Percentiles rank a stretch among this genome's conserved stretches.
Conservation (phyloP, 1,139 yeast species). For the Arxiozyma telluris region DNA sequence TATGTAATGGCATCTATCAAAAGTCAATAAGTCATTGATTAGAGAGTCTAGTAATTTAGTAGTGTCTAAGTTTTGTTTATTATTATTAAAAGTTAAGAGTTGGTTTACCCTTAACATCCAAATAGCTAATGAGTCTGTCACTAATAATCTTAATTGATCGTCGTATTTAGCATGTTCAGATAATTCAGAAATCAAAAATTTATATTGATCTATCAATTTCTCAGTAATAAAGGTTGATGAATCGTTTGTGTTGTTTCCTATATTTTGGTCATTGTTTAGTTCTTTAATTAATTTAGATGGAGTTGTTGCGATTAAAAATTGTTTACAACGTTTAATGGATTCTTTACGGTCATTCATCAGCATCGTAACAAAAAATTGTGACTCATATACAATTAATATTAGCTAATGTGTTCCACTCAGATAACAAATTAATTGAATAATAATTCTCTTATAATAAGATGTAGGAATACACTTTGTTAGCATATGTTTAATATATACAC, state of each 20-base stretch:
- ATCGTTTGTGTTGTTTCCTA: neutral
- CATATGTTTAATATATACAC: neutral
- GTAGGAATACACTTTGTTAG: neutral
- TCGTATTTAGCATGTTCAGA: slow-evolving; percentile 8
- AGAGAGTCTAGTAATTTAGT: slow-evolving; percentile 14
- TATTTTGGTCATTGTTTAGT: slow-evolving; percentile 4
- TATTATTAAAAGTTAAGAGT: slow-evolving; percentile 7
- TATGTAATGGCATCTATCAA: slow-evolving; percentile 32
- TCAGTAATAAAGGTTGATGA: slow-evolving; percentile 1
- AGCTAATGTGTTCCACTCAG: neutral
- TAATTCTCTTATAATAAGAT: too few species aligned
- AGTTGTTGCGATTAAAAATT: slow-evolving; percentile 1
- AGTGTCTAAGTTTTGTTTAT: slow-evolving; percentile 10
- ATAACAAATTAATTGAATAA: too few species aligned
- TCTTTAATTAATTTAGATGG: slow-evolving; percentile 11
- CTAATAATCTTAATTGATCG: slow-evolving; percentile 31
- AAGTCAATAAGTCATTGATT: slow-evolving; percentile 12
- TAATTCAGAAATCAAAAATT: slow-evolving; percentile 5
- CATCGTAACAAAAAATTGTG: neutral
- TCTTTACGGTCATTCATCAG: slow-evolving; percentile 5
- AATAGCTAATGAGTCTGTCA: slow-evolving; percentile 54
- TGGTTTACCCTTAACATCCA: slow-evolving; percentile 48
- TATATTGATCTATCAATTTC: slow-evolving; percentile 5
- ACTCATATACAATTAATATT: neutral
- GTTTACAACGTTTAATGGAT: neutral